phyloP scores from a whole-genome alignment of 2,329 filamentous ascomycete genomes.

The Amauroascus niger region DNA sequence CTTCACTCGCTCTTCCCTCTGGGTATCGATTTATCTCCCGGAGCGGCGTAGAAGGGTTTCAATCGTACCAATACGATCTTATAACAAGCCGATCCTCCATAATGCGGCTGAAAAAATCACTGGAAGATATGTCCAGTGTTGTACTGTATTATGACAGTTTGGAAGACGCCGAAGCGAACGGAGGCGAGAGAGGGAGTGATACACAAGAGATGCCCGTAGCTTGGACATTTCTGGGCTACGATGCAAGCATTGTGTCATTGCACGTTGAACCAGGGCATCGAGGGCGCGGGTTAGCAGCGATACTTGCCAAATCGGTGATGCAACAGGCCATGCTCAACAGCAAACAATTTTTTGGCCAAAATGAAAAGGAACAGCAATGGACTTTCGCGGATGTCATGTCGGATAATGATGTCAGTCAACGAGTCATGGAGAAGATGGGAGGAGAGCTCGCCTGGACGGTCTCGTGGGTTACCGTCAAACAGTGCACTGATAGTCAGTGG shows the following conservation, averaged over 20 bases:
- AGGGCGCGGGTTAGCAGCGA: constrained; percentile 28
- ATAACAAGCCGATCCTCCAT: constrained; percentile 34
- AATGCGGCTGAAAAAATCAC: constrained; percentile 27
- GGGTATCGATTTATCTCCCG: constrained; percentile 27
- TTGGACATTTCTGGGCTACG: constrained; percentile 34
- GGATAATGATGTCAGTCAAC: constrained; percentile 30
- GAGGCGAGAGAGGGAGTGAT: background rate
- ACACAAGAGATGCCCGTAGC: constrained; percentile 28
- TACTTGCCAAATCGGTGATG: constrained; percentile 29
- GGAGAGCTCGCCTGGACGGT: constrained; percentile 29
- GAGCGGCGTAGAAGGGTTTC: constrained; percentile 22
- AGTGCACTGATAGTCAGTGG: constrained; percentile 1
- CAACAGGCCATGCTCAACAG: constrained; percentile 21
- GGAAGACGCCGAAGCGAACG: background rate
- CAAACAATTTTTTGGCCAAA: constrained; percentile 18
- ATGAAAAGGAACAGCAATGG: constrained; percentile 21
- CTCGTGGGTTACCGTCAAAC: constrained; percentile 33
- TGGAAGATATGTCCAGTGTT: constrained; percentile 27
- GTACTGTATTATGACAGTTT: constrained; percentile 26
- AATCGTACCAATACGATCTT: constrained; percentile 27
- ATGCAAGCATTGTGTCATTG: constrained; percentile 31
- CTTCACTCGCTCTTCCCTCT: constrained; percentile 19
- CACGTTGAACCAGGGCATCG: constrained; percentile 38
- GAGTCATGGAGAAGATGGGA: constrained; percentile 39
- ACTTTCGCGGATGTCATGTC: constrained; percentile 33